phyloP scores from a whole-genome alignment of 495 filamentous ascomycete genomes.

The Tuber umbilicatum region DNA sequence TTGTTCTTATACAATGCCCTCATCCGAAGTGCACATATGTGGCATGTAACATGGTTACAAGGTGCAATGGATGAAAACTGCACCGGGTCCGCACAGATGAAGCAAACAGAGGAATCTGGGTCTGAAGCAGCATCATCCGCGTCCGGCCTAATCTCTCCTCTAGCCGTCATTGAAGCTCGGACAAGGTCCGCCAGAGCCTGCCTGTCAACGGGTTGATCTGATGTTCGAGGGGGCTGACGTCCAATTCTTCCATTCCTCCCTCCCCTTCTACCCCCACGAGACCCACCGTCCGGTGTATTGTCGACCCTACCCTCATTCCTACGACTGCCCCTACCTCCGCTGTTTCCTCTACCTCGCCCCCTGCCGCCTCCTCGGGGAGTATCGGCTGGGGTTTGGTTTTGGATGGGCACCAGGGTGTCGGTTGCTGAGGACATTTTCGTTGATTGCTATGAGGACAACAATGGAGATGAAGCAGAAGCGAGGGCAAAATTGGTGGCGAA shows the following conservation, averaged over 20 bases:
- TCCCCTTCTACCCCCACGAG: conserved; percentile 12
- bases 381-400: not conserved
- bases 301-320: not conserved
- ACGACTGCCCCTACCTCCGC: conserved; percentile 6
- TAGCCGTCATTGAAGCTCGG: conserved; percentile 4
- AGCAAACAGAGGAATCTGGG: conserved; percentile 76
- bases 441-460: not conserved
- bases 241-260: conserved; percentile 11
- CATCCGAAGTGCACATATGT: conserved; percentile 85
- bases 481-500: not conserved
- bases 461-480: not conserved
- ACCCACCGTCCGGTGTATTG: not conserved
- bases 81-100: conserved; percentile 88
- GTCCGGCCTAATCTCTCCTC: conserved; percentile 17
- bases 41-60: conserved; percentile 91
- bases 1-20: conserved; percentile 92
- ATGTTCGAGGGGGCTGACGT: not conserved
- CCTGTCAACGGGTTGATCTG: conserved; percentile 10
- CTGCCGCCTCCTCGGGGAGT: conserved; percentile 18
- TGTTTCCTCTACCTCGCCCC: conserved; percentile 1
- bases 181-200: not conserved
- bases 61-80: conserved; percentile 78
- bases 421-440: not conserved
- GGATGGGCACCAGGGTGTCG: conserved; percentile 2
- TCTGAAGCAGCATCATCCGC: conserved; percentile 34